Evolutionary conservation across 495 filamentous ascomycete species (phyloP), one percentile per base, ranked within the genome.

Genomic region (Hyaloscypha variabilis): DNA sequence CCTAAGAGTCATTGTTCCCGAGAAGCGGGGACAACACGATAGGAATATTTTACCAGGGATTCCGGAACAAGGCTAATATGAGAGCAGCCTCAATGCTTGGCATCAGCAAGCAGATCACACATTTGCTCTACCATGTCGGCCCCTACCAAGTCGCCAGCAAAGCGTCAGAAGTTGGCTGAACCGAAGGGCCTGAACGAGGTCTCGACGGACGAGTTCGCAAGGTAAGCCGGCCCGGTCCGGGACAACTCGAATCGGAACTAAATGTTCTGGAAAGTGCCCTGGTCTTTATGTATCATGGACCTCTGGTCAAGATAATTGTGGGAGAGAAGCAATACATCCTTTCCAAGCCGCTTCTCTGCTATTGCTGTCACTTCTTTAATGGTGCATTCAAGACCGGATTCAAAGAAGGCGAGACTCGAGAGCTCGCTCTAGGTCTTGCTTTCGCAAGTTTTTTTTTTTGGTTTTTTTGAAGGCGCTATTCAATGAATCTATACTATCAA

Each of bases 351-450:
- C 34, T 67, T n/a, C 4, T 67, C 5, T 67, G 64, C 34, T 31
- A 62, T 58, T 29, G 55, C 26, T 67, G n/a, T n/a, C 64, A 11
- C 4, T 17, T 29, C 28, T 67, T 67, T 30, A 34, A 67, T 3
- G 17, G 10, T 5, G 50, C 58, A 24, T 67, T 67, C 24, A 58
- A 50, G 28, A 24, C 28, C 11, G 2, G 24, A 24, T 67, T 67
- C 24, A 58, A 50, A 30, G 31, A 46, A 13, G 2, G 24, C 17
- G 28, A 42, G 17, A 29, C 52, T 29, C 63, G 55, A 26, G 28
- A 53, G n/a, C 14, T 53, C 17, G 25, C 17, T 14, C 55, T 54
- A 2, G n/a, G 46, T 24, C n/a, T n/a, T n/a, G 21, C 23, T 13
- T n/a, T 23, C 30, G 5, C 26, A 8, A 29, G 19, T 23, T 6